phyloP scores from a whole-genome alignment of 2,329 filamentous ascomycete species.

The Plectosphaerella sp. region DNA sequence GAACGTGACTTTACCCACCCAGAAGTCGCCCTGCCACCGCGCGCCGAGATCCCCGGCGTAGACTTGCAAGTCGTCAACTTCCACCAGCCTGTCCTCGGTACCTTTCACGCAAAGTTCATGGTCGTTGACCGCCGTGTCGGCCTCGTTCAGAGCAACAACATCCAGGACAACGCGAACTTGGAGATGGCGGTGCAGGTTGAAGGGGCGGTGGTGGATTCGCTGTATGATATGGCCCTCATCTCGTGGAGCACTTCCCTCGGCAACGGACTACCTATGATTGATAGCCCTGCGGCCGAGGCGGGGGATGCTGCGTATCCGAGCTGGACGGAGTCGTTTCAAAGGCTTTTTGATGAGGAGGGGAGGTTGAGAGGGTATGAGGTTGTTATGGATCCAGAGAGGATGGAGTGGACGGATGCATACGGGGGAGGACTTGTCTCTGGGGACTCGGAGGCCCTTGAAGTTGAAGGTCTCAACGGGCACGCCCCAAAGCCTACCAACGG shows the following conservation, averaged over 20 bases:
- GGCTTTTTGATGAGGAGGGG: slow-evolving; percentile 21
- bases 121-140: slow-evolving; percentile 69
- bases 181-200: slow-evolving; percentile 78
- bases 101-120: slow-evolving; percentile 75
- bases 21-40: slow-evolving; percentile 55
- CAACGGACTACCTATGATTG: slow-evolving; percentile 52
- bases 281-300: slow-evolving; percentile 37
- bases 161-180: slow-evolving; percentile 72
- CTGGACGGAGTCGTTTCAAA: slow-evolving; percentile 17
- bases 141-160: slow-evolving; percentile 73
- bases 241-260: slow-evolving; percentile 64
- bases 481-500: not conserved
- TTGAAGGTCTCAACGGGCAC: not conserved
- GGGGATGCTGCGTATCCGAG: slow-evolving; percentile 18
- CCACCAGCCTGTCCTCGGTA: slow-evolving; percentile 66
- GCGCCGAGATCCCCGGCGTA: slow-evolving; percentile 64
- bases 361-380: slow-evolving; percentile 22
- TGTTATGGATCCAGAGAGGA: slow-evolving; percentile 20
- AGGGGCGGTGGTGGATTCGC: slow-evolving; percentile 69
- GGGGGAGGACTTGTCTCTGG: not conserved
- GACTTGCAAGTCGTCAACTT: slow-evolving; percentile 71
- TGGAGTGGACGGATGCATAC: slow-evolving; percentile 11
- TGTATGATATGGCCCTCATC: slow-evolving; percentile 71
- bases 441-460: not conserved
- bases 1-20: slow-evolving; percentile 54